Base-by-base conservation (phyloP, 2,329 filamentous ascomycete species). In the Colletotrichum sp. region DNA sequence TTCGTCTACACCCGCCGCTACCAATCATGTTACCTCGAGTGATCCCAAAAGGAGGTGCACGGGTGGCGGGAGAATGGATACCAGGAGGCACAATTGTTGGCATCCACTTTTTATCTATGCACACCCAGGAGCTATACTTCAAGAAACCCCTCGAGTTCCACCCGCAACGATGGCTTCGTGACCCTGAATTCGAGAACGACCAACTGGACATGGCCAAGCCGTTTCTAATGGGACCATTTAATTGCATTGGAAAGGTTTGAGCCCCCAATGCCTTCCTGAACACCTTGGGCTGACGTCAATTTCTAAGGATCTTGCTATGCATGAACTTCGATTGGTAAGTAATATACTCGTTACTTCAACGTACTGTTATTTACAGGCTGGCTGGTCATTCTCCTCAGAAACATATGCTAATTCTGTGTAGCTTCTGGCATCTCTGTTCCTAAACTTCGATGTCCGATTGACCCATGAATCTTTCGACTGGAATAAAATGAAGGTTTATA, bases 161-260 rank as follows among this genome's bases (percentile, higher is more conserved):
- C 5, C 90, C 92, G 93, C n/a, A 90, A 89, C 57, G 68, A 25
- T 70, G 68, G 68, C 59, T 70, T 8, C 52, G 34, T 8, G 68
- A 70, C 11, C 30, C 68, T 3, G 68, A 70, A 9, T 70, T 70
- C 30, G 29, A 64, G 2, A 30, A 22, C n/a, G 68, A 70, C 4
- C 34, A 29, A 6, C 19, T 70, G 8, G 68, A 70, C 15, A 63
- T 63, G 55, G 68, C 27, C 2, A 39, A 70, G 25, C 68, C 68
- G 19, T 64, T 70, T n/a, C 68, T 70, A 6, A 63, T 70, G 68
- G 68, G 68, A n/a, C 86, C 89, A 7, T 81, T 89, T 1, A 88
- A 89, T 63, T 90, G 89, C 75, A 83, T 90, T 34, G 89, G 89
- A 2, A 83, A 83, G 75, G 65, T 59, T 25, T 3, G 12, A 16